Percentiles rank a stretch among this genome's conserved stretches.
These are phyloP conservation scores for Hypseocharis bilobata DNA, from an alignment of 441 rosid species.

Conservation along the genomic window DNA sequence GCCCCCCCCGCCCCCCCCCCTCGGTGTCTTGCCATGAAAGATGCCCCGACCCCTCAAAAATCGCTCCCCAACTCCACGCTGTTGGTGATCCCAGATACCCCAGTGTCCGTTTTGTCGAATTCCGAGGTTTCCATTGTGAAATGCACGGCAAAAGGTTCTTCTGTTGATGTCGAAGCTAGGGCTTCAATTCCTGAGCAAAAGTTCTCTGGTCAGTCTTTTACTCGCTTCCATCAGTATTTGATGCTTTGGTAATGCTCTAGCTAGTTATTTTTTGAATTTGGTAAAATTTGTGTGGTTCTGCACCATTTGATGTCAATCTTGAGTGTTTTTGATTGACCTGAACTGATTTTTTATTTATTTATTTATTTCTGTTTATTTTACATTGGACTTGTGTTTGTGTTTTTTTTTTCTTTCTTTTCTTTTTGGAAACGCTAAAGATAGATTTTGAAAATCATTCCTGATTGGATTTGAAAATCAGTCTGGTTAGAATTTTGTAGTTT, in stretches of 20 bases:
- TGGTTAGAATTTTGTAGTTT: not conserved
- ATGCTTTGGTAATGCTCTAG: not conserved
- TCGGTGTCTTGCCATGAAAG: slow-evolving; percentile 55
- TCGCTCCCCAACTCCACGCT: slow-evolving; percentile 27
- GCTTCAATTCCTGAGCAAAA: slow-evolving; percentile 27
- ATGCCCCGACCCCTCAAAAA: slow-evolving; percentile 68
- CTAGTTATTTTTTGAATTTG: not conserved
- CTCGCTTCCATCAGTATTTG: not conserved
- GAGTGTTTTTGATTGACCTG: not conserved
- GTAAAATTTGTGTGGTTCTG: not conserved
- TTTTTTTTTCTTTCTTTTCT: not conserved
- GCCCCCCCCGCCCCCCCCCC: too few relatives aligned
- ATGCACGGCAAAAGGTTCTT: slow-evolving; percentile 25
- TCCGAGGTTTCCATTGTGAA: slow-evolving; percentile 37
- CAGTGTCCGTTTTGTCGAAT: slow-evolving; percentile 29
- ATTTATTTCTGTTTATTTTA: not conserved
- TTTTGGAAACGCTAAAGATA: too few relatives aligned
- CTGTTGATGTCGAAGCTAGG: slow-evolving; percentile 22
- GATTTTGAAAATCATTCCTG: not conserved
- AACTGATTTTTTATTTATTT: too few relatives aligned
- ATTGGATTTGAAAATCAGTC: not conserved
- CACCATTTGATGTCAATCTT: not conserved
- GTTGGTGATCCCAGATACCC: slow-evolving; percentile 64
- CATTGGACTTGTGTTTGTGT: not conserved
- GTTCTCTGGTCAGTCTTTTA: slow-evolving; percentile 34